Base-by-base conservation (phyloP, 1,139 yeast species). In the Debaryomycetaceae sp. region DNA sequence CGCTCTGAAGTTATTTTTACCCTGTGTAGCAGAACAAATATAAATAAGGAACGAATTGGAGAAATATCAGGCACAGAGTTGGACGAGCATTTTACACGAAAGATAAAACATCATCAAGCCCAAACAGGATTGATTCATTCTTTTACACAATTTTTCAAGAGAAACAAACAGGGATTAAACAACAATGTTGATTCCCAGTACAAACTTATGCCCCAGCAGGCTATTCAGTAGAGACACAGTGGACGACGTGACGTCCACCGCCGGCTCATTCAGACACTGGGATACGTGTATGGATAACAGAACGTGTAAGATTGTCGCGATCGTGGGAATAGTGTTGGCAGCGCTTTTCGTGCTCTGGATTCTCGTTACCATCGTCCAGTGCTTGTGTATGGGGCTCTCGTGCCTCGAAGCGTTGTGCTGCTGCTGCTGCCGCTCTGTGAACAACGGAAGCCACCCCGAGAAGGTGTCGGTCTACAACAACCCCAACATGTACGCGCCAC, bases 231-330 rank as follows among this genome's bases (percentile, higher is more conserved):
- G 60, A 45, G 48, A 48, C 6, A 36, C 53, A 33, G 37, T 45
- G 4, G 39, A 40, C 1, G 49, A 54, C 30, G 68, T 65, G 39
- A 59, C 51, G 11, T 58, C 74, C 24, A 80, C 86, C 0, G 84
- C 82, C 6, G 58, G 75, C 20, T 70, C 88, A 2, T 85, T 85
- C 68, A 78, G 70, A 55, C 57, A 65, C 39, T 87, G 95, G 95
- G 80, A 84, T 58, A 78, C 87, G 3, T 87, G 96, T 65, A 86
- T 86, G 95, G 83, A 76, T 56, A 84, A 86, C 61, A 80, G 68
- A 36, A 73, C 83, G 36, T 87, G 96, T 65, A 87, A 87, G 59
- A 78, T 86, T 49, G 78, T 85, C 17, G 91, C 87, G 7, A 87
- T 87, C 41, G 85, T 86, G n/a, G 83, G 86, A 5, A 84, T 87